phyloP scores from a whole-genome alignment of 306 rosid species.

The Malus asiatica region DNA sequence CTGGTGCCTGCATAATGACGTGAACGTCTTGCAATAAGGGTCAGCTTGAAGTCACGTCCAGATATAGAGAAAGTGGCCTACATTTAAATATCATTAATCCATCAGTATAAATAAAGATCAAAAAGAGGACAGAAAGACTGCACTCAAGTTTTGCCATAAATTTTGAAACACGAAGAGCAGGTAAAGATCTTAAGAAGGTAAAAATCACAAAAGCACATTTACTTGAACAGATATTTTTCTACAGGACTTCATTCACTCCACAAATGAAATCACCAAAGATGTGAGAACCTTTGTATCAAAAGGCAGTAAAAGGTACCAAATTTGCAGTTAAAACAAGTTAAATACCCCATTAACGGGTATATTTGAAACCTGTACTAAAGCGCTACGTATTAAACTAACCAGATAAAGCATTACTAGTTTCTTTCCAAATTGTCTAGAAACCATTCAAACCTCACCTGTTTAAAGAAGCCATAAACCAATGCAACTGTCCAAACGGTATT shows the following conservation, averaged over 20 bases:
- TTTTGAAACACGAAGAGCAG: background rate
- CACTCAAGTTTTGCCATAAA: background rate
- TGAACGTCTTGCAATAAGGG: slow-evolving; percentile 87
- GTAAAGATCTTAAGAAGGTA: background rate
- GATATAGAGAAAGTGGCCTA: slow-evolving; percentile 62
- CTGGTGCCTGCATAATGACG: slow-evolving; percentile 99
- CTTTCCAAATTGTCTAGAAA: background rate
- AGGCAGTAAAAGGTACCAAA: background rate
- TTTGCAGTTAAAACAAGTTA: background rate
- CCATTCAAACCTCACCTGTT: slow-evolving; percentile 55
- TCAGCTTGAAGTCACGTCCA: slow-evolving; percentile 60
- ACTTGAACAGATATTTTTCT: background rate
- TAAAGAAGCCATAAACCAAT: slow-evolving; percentile 81
- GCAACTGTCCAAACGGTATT: slow-evolving; percentile 90
- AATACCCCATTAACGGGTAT: background rate
- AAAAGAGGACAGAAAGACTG: background rate
- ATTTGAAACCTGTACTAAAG: background rate
- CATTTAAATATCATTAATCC: slow-evolving; percentile 24
- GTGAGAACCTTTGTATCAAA: background rate
- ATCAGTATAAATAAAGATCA: slow-evolving; percentile 7
- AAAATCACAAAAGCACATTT: background rate
- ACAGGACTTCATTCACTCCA: background rate
- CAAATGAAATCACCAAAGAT: background rate
- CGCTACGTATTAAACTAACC: background rate
- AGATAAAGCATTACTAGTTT: background rate